Evolutionary conservation across 2,329 filamentous ascomycete genomes (phyloP), one percentile per base, ranked within the genome.

Genomic region (Huntiella moniliformis): DNA sequence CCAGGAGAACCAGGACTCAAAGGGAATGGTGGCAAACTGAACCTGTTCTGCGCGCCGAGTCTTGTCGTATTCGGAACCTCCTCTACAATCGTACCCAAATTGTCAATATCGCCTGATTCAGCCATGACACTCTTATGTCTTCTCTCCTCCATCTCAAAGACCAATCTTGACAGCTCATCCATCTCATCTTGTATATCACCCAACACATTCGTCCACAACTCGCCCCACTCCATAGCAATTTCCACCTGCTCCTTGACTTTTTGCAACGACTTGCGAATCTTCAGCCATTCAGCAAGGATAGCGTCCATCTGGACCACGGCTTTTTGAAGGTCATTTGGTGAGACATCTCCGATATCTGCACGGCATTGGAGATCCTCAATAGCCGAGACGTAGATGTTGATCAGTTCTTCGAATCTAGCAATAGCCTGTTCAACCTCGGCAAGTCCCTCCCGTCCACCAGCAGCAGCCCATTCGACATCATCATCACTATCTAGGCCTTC

Each of bases 201-300:
- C 2, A 98, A 67, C 3, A 96, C 88, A 52, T 74, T 84, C 54
- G 85, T 85, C 88, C 91, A 96, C 33, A 98, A 68, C 62, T 96
- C 87, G 60, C 95, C 87, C 88, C 88, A 98, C 58, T 98, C 91
- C 86, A 96, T 93, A 40, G 91, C 91, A 49, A 94, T 77, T 61
- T 96, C 91, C 13, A 98, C 88, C 57, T 96, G 88, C 41, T 74
- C 74, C 58, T 93, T 93, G 47, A 94, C 81, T 18, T 65, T 78
- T 52, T 80, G 81, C 43, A 98, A 65, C 1, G 81, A 79, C 37
- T 67, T 68, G 55, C 85, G 82, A 55, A 95, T 88, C 53, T 78
- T 77, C 38, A 76, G 70, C 91, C 91, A 98, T 55, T 87, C 83
- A 33, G 70, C 69, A 51, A 94, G 67, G 49, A 94, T 91, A 15